A percentile compares a stretch with the other conserved stretches of the same genome.
Conservation (phyloP, 495 filamentous ascomycete genomes). For the Hypoxylon cercidicola region DNA sequence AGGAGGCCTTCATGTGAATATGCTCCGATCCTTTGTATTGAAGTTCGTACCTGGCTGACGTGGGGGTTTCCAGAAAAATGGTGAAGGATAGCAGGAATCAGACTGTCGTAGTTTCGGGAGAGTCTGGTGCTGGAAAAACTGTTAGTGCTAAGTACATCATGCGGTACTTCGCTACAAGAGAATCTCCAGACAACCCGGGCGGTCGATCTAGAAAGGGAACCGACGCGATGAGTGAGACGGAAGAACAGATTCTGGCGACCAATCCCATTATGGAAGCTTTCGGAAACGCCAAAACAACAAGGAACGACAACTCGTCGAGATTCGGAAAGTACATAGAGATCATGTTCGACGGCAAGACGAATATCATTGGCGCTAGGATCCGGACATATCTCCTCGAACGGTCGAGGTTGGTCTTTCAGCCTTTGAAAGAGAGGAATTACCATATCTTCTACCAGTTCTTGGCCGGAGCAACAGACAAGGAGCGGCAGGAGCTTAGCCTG, state of each 20-base stretch:
- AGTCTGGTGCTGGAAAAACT: slow-evolving; percentile 98
- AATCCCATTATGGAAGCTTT: slow-evolving; percentile 99
- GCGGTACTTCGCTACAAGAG: slow-evolving; percentile 98
- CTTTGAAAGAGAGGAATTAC: slow-evolving; percentile 97
- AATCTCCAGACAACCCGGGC: slow-evolving; percentile 88
- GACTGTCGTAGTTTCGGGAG: slow-evolving; percentile 97
- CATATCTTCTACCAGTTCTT: slow-evolving; percentile 99
- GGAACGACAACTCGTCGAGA: slow-evolving; percentile 98
- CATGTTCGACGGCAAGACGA: slow-evolving; percentile 94
- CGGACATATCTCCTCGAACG: slow-evolving; percentile 95
- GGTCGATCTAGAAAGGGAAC: slow-evolving; percentile 79
- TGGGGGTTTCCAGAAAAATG: slow-evolving; percentile 78
- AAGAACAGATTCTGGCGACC: slow-evolving; percentile 97
- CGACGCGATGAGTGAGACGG: slow-evolving; percentile 96
- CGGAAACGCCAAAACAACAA: slow-evolving; percentile 97
- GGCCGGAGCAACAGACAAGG: slow-evolving; percentile 87
- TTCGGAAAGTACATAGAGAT: slow-evolving; percentile 99
- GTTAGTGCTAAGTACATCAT: slow-evolving; percentile 99
- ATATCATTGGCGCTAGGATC: slow-evolving; percentile 98
- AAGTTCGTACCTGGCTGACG: slow-evolving; percentile 28
- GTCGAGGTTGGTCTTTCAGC: slow-evolving; percentile 97
- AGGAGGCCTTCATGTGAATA: slow-evolving; percentile 95
- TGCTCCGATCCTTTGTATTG: slow-evolving; percentile 1
- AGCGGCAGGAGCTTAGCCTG: slow-evolving; percentile 80
- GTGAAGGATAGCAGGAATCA: slow-evolving; percentile 94